phyloP scores from a whole-genome alignment of 2,329 filamentous ascomycete species.

The Colletotrichum higginsianum region DNA sequence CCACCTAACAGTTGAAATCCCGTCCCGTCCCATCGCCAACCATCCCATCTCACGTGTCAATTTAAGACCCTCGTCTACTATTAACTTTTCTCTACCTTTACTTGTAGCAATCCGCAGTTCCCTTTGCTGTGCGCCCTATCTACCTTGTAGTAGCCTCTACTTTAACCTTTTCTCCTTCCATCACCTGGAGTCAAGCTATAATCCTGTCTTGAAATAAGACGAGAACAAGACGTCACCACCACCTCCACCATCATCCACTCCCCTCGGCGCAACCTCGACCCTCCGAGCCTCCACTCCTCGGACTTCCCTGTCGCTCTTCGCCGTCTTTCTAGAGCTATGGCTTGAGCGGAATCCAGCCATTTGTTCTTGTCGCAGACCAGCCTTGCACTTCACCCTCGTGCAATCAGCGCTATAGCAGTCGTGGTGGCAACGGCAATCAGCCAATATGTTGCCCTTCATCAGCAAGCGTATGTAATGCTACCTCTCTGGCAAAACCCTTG shows the following conservation, averaged over 20 bases:
- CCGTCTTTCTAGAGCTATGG: slow-evolving; percentile 1
- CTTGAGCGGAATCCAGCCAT: not conserved
- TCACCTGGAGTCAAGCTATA: not conserved
- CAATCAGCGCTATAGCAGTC: not conserved
- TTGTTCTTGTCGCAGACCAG: not conserved
- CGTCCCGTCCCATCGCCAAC: slow-evolving; percentile 11
- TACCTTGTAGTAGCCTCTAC: not conserved
- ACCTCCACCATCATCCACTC: not conserved
- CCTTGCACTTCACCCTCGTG: not conserved
- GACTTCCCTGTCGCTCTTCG: not conserved
- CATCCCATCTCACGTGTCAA: slow-evolving; percentile 1
- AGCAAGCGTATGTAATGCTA: slow-evolving; percentile 45
- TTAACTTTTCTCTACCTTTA: not conserved
- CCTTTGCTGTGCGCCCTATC: not conserved
- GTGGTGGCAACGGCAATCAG: not conserved
- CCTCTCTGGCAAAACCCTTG: not conserved
- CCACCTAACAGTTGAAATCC: slow-evolving; percentile 2
- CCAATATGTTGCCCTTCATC: slow-evolving; percentile 50
- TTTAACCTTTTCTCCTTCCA: not conserved
- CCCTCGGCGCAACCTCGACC: not conserved
- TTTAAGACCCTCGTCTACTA: not conserved
- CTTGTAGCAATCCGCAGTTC: not conserved
- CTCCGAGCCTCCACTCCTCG: slow-evolving; percentile 8
- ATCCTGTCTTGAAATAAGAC: not conserved
- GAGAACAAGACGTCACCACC: not conserved